Evolutionary conservation across 2,329 filamentous ascomycete genomes (phyloP).

Genomic region (Xenosphaeropsis pyriputrescens): DNA sequence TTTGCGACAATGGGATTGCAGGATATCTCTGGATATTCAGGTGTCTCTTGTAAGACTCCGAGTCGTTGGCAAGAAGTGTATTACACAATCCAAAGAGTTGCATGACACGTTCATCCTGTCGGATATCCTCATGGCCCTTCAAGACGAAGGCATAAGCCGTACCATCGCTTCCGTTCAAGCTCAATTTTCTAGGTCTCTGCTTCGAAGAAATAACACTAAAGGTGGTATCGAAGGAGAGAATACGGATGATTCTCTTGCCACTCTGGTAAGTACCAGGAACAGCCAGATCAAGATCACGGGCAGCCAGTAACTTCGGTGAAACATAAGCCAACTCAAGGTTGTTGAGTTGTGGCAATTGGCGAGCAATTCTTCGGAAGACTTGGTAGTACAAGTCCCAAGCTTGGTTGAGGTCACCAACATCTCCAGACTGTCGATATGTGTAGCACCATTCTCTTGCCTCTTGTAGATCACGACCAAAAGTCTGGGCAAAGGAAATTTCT

Average conservation of each 20-base stretch:
- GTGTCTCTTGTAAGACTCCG: constrained; percentile 93
- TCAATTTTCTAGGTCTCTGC: constrained; percentile 83
- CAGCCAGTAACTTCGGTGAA: constrained; percentile 80
- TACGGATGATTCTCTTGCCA: constrained; percentile 62
- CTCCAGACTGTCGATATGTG: constrained; percentile 76
- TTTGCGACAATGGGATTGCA: constrained; percentile 92
- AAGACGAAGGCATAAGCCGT: constrained; percentile 75
- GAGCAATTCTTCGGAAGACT: constrained; percentile 88
- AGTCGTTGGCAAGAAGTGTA: constrained; percentile 83
- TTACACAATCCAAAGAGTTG: constrained; percentile 97
- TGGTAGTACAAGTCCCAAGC: constrained; percentile 99
- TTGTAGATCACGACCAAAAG: constrained; percentile 86
- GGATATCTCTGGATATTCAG: constrained; percentile 93
- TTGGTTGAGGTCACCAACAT: constrained; percentile 90
- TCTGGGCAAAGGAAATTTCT: constrained; percentile 94
- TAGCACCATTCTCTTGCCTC: constrained; percentile 95
- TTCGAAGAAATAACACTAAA: constrained; percentile 93
- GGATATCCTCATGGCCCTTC: constrained; percentile 99
- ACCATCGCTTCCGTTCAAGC: constrained; percentile 79
- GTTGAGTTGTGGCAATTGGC: constrained; percentile 85
- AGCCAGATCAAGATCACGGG: constrained; percentile 75
- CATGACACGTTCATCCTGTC: constrained; percentile 98
- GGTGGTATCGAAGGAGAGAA: constrained; percentile 79
- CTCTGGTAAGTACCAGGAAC: constrained; percentile 93
- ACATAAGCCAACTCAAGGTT: constrained; percentile 92